These are phyloP conservation scores for Rhodomyrtus tomentosa DNA, from an alignment of 345 rosid species.

Conservation along the genomic window DNA sequence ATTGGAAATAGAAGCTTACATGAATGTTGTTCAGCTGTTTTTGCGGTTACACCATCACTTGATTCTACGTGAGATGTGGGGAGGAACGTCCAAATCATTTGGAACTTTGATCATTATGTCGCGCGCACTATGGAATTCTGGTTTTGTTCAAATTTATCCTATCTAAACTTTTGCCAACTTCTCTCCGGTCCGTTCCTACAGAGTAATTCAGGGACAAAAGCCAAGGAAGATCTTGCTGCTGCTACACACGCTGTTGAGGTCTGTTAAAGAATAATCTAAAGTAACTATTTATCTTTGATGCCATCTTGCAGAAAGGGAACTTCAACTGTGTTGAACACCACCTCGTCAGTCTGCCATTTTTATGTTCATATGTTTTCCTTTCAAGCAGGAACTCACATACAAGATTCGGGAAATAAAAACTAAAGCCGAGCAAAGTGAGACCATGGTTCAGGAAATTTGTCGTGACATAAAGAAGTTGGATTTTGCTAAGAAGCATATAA, in stretches of 20 bases:
- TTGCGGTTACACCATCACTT: not conserved
- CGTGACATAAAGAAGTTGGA: conserved; percentile 98
- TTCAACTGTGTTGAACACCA: not conserved
- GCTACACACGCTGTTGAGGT: conserved; percentile 98
- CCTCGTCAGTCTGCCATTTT: not conserved
- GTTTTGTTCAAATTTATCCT: not conserved
- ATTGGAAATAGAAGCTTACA: not conserved
- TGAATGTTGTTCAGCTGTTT: not conserved
- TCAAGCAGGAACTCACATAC: conserved; percentile 70
- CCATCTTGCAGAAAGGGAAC: not conserved
- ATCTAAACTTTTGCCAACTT: not conserved
- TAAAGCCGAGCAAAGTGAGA: conserved; percentile 98
- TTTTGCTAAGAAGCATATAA: conserved; percentile 98
- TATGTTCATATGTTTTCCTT: not conserved
- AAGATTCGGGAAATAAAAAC: conserved; percentile 94
- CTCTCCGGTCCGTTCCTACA: conserved; percentile 16
- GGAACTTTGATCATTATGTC: not conserved
- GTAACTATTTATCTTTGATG: not conserved
- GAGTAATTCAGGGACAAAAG: conserved; percentile 97
- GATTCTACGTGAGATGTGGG: not conserved
- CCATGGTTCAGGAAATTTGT: conserved; percentile 98
- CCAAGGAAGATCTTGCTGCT: conserved; percentile 99
- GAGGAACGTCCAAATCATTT: not conserved
- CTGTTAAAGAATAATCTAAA: conserved; percentile 12
- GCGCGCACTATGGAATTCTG: not conserved